Base-by-base conservation (phyloP, 169 alveolate genomes). In the Eimeria necatrix region DNA sequence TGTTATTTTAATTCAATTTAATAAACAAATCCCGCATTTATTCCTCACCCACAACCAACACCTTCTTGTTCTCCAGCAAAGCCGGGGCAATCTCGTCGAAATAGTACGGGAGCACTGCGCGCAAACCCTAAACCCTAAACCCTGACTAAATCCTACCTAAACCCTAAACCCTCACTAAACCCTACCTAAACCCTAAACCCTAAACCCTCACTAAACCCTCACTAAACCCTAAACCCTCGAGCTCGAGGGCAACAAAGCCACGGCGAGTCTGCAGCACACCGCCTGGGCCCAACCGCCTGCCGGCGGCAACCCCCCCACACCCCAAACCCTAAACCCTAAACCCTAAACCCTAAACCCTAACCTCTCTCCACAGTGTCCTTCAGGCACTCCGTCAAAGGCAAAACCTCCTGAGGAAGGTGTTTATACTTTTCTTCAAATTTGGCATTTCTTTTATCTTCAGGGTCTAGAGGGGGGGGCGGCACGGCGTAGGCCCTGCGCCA, bases 401-500 rank as follows among this genome's bases (percentile, higher is more conserved):
- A 96, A n/a, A 96, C 98, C 73, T 98, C 98, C 53, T 68, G 70
- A 32, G 96, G 96, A 10, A 93, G 53, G 22, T 60, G 52, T 41
- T 48, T 81, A 48, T 93, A 93, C 12, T 56, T 70, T 24, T 53
- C 84, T 20, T 78, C 88, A 12, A 24, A 74, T 16, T 74, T 52
- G 5, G 89, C 89, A 10, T 20, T 81, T 56, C 90, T 52, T 9
- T 22, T 24, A 60, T 93, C 96, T 3, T 78, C 41, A 24, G 93
- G 18, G 90, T 97, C 98, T n/a, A 98, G 96, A 49, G 98, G 97
- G n/a, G 99, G 99, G 51, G 99, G 99, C 2, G 99, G 99, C 84
- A 98, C 98, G 92, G 98, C 99, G 96, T 98, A 99, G 24, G 99
- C 97, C 93, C 99, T 98, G 96, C 99, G 97, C 99, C 99, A 99